Conservation (phyloP, 768 basidiomycete species). For the Boletellus sp. region DNA sequence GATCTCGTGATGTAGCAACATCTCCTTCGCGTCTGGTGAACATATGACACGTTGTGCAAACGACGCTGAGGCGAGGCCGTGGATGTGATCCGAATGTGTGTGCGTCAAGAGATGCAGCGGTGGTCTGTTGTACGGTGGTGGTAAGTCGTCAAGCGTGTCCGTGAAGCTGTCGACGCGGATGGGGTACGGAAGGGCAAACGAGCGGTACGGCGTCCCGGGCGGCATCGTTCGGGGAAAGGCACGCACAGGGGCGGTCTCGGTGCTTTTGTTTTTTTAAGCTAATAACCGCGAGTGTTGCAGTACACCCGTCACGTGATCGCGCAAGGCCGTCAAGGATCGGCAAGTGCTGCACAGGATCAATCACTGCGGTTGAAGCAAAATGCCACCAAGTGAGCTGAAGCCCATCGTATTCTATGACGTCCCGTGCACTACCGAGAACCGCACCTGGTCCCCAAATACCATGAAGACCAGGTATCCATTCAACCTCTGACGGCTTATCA, state of each 20-base stretch:
- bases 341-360: no score
- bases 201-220: constrained; percentile 69
- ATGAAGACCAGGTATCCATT: constrained; percentile 32
- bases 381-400: background rate
- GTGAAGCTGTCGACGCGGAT: constrained; percentile 89
- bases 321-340: no score
- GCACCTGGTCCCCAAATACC: constrained; percentile 38
- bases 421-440: constrained; percentile 22
- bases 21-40: constrained; percentile 79
- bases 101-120: constrained; percentile 78
- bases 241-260: constrained; percentile 17
- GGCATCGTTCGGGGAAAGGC: constrained; percentile 48
- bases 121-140: constrained; percentile 32
- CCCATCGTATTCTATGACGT: constrained; percentile 37
- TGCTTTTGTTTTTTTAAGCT: background rate
- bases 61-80: constrained; percentile 68
- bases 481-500: background rate
- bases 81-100: constrained; percentile 85
- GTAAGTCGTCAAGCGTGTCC: constrained; percentile 33
- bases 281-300: background rate
- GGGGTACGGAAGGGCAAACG: constrained; percentile 71
- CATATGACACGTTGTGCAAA: constrained; percentile 75
- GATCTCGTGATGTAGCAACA: constrained; percentile 77
- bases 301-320: background rate
- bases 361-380: background rate